Conservation (phyloP, 2,329 filamentous ascomycete species). For the Cytospora mali region DNA sequence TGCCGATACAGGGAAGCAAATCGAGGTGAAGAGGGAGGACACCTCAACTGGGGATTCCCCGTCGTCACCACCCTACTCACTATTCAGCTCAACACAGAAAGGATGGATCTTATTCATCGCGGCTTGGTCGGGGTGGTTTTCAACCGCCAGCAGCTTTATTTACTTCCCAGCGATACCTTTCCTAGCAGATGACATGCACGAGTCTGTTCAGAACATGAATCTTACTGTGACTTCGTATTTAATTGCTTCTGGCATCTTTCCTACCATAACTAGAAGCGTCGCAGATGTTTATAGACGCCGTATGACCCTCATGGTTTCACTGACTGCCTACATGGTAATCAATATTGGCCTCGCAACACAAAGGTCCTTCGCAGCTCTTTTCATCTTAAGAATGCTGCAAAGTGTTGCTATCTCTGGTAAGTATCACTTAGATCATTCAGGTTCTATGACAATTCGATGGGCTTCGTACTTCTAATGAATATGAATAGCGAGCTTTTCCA, state of each 20-base stretch:
- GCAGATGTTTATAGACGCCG: constrained; percentile 27
- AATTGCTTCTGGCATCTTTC: constrained; percentile 28
- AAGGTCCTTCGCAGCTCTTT: constrained; percentile 19
- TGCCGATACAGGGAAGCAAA: not conserved
- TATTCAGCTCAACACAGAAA: not conserved
- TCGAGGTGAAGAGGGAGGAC: not conserved
- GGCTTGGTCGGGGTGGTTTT: constrained; percentile 11
- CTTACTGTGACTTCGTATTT: constrained; percentile 25
- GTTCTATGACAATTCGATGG: too few species aligned
- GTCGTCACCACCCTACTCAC: not conserved
- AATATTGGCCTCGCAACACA: constrained; percentile 26
- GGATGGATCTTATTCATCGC: constrained; percentile 7
- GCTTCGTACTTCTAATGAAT: not conserved
- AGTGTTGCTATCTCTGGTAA: constrained; percentile 22
- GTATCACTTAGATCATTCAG: too few species aligned
- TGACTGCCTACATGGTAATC: constrained; percentile 18
- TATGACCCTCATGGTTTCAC: constrained; percentile 15
- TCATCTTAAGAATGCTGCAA: constrained; percentile 29
- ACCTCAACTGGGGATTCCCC: not conserved
- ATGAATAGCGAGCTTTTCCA: not conserved
- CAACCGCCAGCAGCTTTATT: constrained; percentile 16
- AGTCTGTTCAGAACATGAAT: constrained; percentile 26
- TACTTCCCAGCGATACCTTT: constrained; percentile 10
- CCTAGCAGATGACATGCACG: constrained; percentile 5
- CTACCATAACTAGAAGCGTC: constrained; percentile 26